Base-by-base conservation (phyloP, 768 basidiomycete genomes). In the Termitomyces bulborhizus region DNA sequence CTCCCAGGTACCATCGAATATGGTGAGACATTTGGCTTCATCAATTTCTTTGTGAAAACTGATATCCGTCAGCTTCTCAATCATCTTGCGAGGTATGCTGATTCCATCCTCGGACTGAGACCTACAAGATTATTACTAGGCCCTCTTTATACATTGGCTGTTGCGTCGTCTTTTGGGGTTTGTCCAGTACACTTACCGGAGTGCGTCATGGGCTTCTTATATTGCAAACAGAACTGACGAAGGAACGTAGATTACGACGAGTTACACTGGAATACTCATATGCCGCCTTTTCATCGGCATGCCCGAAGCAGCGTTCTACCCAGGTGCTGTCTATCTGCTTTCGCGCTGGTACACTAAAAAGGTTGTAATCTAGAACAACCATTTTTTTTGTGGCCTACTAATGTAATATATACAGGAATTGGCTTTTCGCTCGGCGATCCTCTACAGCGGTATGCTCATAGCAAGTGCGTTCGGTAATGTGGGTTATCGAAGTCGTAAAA, bases 391-490 rank as follows among this genome's bases (percentile, higher is more conserved):
- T 13, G 34, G 7, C 34, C 12, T 24, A 12, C 29, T 50, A 5
- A 43, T 18, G 2, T 18, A 34, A 0, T 12, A 13, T n/a, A 1
- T 31, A 2, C 34, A 86, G 82, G 84, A 87, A 69, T 68, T 88
- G 15, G 79, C 83, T 0, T 78, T 86, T 54, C 78, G 85, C 27
- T 79, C 81, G 1, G 83, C 84, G 1, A 69, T 85, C 27, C 69
- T 88, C 2, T 84, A 78, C 59, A 75, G 74, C 12, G 84, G 84
- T 1, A 60, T n/a, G n/a, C 68, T 86, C 7, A 75, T 85, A 34
- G 82, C 84, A 5, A 84, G 83, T 62, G 85, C 86, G 3, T 85
- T 86, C 60, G 84, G 86, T 36, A 73, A 76, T 48, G 84, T 85
- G 51, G 64, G 80, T 63, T 9, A 6, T 11, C 27, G 16, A 37